These are phyloP conservation scores for Stereocaulon alpinum DNA, from an alignment of 495 filamentous ascomycete species.

Conservation along the genomic window DNA sequence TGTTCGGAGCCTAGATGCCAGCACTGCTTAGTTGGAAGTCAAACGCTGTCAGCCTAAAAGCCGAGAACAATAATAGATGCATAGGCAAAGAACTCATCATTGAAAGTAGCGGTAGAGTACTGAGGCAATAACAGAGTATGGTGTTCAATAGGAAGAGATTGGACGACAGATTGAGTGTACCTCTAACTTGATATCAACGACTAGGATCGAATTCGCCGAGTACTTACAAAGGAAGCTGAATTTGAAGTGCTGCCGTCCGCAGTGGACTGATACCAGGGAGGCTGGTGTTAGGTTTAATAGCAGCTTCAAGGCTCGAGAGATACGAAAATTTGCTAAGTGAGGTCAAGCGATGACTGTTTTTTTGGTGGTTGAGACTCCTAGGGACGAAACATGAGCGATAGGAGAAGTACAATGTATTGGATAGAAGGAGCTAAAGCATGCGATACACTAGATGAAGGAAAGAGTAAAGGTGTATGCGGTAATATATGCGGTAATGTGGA, in stretches of 20 bases:
- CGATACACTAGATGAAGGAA: background rate
- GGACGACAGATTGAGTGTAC: no score
- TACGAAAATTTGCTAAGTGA: background rate
- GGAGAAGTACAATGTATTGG: background rate
- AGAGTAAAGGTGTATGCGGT: background rate
- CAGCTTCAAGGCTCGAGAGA: background rate
- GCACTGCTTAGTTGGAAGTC: background rate
- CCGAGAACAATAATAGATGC: no score
- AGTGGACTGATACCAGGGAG: background rate
- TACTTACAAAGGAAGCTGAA: no score
- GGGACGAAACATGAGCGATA: background rate
- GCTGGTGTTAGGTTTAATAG: background rate
- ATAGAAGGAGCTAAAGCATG: background rate
- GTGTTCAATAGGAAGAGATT: no score
- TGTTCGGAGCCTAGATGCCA: no score
- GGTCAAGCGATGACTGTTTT: background rate
- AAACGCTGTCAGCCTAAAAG: background rate
- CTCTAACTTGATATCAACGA: no score
- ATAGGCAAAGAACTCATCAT: no score
- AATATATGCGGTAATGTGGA: background rate
- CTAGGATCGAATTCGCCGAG: no score
- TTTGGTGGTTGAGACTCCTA: background rate
- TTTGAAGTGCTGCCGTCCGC: no score
- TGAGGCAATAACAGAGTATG: no score
- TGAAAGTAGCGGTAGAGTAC: no score